Evolutionary conservation across 371 early-diverging fungal genomes (phyloP).

Genomic region (Apophysomyces sp.): DNA sequence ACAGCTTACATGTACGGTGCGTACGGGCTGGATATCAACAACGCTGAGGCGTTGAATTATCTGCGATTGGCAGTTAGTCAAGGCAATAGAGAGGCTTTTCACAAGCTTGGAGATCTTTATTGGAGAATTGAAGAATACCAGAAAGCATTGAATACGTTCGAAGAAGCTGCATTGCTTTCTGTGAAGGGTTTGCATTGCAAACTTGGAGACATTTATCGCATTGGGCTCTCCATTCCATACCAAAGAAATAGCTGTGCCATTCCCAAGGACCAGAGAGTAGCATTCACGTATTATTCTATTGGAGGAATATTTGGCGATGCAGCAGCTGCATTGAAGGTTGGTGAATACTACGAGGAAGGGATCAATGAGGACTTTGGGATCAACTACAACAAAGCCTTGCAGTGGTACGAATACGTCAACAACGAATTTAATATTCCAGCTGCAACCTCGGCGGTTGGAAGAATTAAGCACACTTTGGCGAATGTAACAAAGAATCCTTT

Average conservation of each 20-base stretch:
- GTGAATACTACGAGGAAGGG: conserved; percentile 12
- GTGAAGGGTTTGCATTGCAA: not conserved
- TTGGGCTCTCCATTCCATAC: not conserved
- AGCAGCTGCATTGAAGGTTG: conserved; percentile 1
- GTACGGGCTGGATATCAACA: too few species aligned
- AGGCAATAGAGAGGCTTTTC: not conserved
- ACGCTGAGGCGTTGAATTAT: too few species aligned
- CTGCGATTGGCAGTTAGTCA: too few species aligned
- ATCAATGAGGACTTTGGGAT: not conserved
- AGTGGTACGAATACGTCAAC: conserved; percentile 16
- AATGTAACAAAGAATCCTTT: not conserved
- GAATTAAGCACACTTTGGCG: conserved; percentile 13
- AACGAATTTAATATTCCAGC: conserved; percentile 11
- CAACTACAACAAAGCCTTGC: conserved; percentile 11
- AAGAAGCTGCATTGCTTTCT: too few species aligned
- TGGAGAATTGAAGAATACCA: not conserved
- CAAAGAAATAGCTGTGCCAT: not conserved
- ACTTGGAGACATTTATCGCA: not conserved
- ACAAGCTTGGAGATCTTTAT: not conserved
- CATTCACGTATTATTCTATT: conserved; percentile 6
- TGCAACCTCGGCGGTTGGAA: conserved; percentile 17
- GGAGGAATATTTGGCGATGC: not conserved
- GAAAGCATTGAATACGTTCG: not conserved
- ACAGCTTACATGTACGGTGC: too few species aligned
- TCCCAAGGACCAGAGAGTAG: conserved; percentile 10